Conservation (phyloP, 345 rosid genomes). For the Gossypium raimondii region DNA sequence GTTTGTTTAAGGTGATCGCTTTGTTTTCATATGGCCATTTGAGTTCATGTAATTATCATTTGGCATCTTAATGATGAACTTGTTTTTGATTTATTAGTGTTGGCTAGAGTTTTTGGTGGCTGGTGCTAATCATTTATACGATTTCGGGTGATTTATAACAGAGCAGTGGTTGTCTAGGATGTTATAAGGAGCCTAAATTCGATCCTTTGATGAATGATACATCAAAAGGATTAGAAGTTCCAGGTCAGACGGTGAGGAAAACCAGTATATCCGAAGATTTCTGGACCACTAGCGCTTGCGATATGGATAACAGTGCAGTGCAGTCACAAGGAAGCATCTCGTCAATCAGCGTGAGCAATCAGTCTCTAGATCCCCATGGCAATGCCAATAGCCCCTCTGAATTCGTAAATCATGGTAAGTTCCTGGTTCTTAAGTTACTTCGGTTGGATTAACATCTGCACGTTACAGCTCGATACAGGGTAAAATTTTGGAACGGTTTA, state of each 20-base stretch:
- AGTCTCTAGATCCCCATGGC: slow-evolving; percentile 32
- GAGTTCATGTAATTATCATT: background rate
- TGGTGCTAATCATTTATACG: slow-evolving; percentile 35
- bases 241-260: slow-evolving; percentile 43
- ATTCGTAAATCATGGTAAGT: slow-evolving; percentile 74
- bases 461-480: background rate
- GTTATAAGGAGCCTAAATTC: slow-evolving; percentile 49
- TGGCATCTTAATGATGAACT: background rate
- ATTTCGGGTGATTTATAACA: slow-evolving; percentile 59
- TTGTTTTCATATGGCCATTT: background rate
- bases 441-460: background rate
- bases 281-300: slow-evolving; percentile 61
- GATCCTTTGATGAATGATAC: slow-evolving; percentile 45
- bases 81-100: background rate
- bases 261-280: slow-evolving; percentile 43
- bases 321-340: slow-evolving; percentile 65
- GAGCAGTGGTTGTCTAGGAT: slow-evolving; percentile 95
- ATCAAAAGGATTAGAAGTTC: slow-evolving; percentile 47
- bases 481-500: background rate
- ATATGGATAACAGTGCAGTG: slow-evolving; percentile 50
- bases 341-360: slow-evolving; percentile 44
- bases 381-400: slow-evolving; percentile 52
- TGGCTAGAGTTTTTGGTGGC: slow-evolving; percentile 12
- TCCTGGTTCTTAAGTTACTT: background rate
- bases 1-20: background rate